These are phyloP conservation scores for Calonectria pauciramosa DNA, from an alignment of 2,329 filamentous ascomycete species.

Conservation along the genomic window DNA sequence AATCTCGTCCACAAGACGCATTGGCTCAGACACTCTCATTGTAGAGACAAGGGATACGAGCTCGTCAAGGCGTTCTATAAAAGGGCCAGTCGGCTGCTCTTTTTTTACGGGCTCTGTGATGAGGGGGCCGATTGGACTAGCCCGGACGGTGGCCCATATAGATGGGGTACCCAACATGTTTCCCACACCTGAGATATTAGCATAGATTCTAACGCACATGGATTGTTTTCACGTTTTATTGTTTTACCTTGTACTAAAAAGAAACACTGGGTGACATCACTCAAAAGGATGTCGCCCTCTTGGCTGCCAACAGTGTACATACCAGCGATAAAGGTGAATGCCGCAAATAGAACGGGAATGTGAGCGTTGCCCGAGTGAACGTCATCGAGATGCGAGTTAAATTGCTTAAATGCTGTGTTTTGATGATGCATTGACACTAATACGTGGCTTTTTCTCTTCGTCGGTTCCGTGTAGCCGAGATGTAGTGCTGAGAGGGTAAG, in stretches of 20 bases:
- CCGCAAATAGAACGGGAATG: background rate
- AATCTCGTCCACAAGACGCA: background rate
- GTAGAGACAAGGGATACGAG: background rate
- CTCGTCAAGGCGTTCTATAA: background rate
- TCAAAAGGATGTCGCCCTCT: background rate
- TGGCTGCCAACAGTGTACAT: background rate
- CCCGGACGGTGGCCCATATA: background rate
- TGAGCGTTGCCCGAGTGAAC: background rate
- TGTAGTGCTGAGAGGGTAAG: background rate
- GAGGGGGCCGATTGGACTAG: background rate
- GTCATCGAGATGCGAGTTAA: background rate
- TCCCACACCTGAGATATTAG: background rate
- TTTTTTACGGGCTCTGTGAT: background rate
- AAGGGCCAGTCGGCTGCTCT: background rate
- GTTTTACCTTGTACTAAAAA: background rate
- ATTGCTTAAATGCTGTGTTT: background rate
- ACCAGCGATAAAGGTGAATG: background rate
- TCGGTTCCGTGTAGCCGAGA: background rate
- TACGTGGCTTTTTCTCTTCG: background rate
- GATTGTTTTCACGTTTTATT: background rate
- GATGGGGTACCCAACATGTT: background rate
- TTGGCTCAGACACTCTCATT: background rate
- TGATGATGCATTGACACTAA: background rate
- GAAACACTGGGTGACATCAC: background rate
- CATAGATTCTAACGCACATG: background rate